phyloP scores from a whole-genome alignment of 805 yeast genomes.

The Peterozyma xylosa region DNA sequence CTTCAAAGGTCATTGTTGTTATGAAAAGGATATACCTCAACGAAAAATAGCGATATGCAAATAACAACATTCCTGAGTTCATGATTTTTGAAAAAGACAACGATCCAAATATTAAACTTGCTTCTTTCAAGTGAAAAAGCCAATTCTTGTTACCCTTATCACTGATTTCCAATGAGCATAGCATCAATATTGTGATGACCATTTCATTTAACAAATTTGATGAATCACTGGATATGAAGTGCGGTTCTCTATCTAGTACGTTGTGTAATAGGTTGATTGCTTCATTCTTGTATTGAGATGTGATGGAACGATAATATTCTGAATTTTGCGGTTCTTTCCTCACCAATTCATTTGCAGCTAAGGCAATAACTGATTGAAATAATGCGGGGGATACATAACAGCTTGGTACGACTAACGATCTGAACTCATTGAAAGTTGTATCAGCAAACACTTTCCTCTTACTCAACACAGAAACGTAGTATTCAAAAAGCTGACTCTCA shows the following conservation, averaged over 20 bases:
- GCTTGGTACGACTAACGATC: constrained; percentile 6
- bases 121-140: constrained; percentile 23
- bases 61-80: constrained; percentile 15
- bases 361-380: constrained; percentile 7
- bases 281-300: constrained; percentile 18
- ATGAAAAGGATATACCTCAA: constrained; percentile 20
- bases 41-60: constrained; percentile 23
- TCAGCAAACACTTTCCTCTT: constrained; percentile 6
- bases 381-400: constrained; percentile 7
- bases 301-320: constrained; percentile 1
- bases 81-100: constrained; percentile 14
- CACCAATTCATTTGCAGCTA: constrained; percentile 8
- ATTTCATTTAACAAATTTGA: constrained; percentile 18
- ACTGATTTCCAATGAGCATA: constrained; percentile 23
- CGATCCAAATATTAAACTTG: constrained; percentile 19
- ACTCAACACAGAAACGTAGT: constrained; percentile 7
- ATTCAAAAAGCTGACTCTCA: constrained; percentile 8
- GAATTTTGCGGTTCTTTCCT: constrained; percentile 6
- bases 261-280: constrained; percentile 20
- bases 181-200: constrained; percentile 18
- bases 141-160: constrained; percentile 20
- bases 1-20: constrained; percentile 16
- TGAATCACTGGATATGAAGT: constrained; percentile 10
- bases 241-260: constrained; percentile 15
- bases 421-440: constrained; percentile 3